Percentiles rank a stretch among this genome's conserved stretches.
phyloP scores from a whole-genome alignment of 805 yeast genomes.

The Starmerella ratchasimensis region DNA sequence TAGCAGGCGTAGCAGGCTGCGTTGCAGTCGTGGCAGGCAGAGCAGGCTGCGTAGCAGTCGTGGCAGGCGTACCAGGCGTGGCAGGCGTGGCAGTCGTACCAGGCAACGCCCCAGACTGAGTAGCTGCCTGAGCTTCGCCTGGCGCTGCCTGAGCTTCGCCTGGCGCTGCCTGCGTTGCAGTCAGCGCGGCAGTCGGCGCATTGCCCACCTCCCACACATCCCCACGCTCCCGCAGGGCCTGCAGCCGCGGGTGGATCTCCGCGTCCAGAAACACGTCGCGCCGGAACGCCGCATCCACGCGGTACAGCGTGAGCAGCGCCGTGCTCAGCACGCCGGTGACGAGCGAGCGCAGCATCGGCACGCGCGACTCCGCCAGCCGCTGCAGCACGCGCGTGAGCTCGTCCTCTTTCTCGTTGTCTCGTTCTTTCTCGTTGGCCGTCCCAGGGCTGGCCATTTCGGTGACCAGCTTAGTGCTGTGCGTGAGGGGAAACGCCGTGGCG shows the following conservation, averaged over 20 bases:
- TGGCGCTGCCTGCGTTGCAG: too few species aligned
- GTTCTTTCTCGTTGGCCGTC: background rate
- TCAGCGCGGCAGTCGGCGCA: too few species aligned
- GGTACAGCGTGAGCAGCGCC: constrained; percentile 7
- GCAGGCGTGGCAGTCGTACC: too few species aligned
- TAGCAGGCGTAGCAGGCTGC: constrained; percentile 5
- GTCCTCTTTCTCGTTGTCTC: background rate
- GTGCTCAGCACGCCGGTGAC: constrained; percentile 26
- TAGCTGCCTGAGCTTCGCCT: too few species aligned
- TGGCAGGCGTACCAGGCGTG: too few species aligned
- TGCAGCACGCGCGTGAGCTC: constrained; percentile 28
- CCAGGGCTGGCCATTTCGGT: constrained; percentile 23
- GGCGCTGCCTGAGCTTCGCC: too few species aligned
- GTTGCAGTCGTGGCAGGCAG: constrained; percentile 2
- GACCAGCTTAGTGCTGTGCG: constrained; percentile 17
- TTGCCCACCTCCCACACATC: too few species aligned
- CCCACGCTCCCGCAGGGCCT: constrained; percentile 1
- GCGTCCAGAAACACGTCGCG: constrained; percentile 7
- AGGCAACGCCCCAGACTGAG: too few species aligned
- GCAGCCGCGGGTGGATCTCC: constrained; percentile 11
- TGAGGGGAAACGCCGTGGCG: constrained; percentile 19
- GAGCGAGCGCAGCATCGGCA: constrained; percentile 28
- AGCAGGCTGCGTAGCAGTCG: too few species aligned
- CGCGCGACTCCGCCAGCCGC: constrained; percentile 33
- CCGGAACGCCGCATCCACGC: constrained; percentile 2